Conservation (phyloP, 129 eudicot species). For the Kitagawia praeruptora region DNA sequence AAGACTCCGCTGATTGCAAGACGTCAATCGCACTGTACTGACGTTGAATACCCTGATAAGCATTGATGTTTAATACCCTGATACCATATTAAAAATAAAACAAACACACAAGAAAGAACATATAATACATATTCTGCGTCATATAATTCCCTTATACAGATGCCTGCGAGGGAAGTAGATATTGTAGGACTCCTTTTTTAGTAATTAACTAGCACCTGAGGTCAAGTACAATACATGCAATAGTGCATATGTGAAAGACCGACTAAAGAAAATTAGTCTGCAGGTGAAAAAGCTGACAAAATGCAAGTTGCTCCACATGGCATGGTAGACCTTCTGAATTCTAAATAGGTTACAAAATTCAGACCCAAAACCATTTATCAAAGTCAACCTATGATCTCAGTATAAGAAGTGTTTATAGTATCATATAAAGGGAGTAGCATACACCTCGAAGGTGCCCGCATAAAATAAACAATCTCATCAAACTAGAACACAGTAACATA, state of each 20-base stretch:
- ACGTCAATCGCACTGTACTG: slow-evolving; percentile 65
- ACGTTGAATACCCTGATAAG: slow-evolving; percentile 76
- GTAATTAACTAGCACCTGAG: background rate
- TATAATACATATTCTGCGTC: background rate
- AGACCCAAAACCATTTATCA: background rate
- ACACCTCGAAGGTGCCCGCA: background rate
- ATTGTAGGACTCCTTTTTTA: background rate
- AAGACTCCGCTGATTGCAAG: slow-evolving; percentile 65
- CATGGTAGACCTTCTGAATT: background rate
- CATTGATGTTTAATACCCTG: background rate
- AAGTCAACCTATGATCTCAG: background rate
- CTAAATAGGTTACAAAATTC: background rate
- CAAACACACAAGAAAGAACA: background rate
- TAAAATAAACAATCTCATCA: background rate
- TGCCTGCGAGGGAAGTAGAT: background rate
- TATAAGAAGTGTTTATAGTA: background rate
- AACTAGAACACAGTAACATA: background rate
- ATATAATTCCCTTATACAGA: background rate
- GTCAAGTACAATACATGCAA: background rate
- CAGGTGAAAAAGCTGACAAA: background rate
- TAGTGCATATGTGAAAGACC: background rate
- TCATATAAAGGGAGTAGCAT: background rate
- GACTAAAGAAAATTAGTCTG: background rate
- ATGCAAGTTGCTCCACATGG: background rate
- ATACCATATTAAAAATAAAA: background rate